Base-by-base conservation (phyloP, 2,329 filamentous ascomycete genomes). In the Rutstroemia sydowiana region DNA sequence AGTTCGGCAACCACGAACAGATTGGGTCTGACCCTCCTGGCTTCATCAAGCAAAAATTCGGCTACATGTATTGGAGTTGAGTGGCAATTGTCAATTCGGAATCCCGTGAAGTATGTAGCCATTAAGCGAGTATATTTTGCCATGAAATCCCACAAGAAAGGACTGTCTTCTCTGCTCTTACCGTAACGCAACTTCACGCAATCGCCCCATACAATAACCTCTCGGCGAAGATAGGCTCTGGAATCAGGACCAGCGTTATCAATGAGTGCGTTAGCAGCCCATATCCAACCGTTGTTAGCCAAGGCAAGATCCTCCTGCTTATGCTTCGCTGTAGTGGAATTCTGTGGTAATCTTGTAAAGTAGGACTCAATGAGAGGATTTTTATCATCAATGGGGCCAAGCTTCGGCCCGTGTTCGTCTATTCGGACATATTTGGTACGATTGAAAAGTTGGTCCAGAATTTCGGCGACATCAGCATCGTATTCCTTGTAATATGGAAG, bases 211-310 rank as follows among this genome's bases (percentile, higher is more conserved):
- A 96, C 87, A 60, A 98, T 97, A 55, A 98, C 89, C 69, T 98
- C 90, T 60, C 93, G 82, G 48, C 89, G 82, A n/a, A 98, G 78
- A 65, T 98, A 98, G n/a, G 92, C 90, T 51, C 85, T 84, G 8
- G 92, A 95, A 43, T 87, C 76, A 0, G 90, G 86, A 0, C 95
- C 95, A 28, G 93, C 93, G 64, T 97, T 93, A 71, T 98, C 93
- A 40, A 88, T 78, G 69, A 97, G 79, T 1, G 93, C 92, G 70
- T 97, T 95, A 5, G 92, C 92, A 53, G 88, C 92, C 93, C 93
- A 98, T 8, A 98, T 91, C 93, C 93, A 98, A 40, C 93, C 93
- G 65, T 98, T 98, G 70, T 97, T 97, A 37, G 85, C 91, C 47
- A 98, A 72, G 2, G 88, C 88, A 42, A 95, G 76, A 40, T 90